Base-by-base conservation (phyloP, 1,284 basidiomycete species). In the Rhodofomes roseus region DNA sequence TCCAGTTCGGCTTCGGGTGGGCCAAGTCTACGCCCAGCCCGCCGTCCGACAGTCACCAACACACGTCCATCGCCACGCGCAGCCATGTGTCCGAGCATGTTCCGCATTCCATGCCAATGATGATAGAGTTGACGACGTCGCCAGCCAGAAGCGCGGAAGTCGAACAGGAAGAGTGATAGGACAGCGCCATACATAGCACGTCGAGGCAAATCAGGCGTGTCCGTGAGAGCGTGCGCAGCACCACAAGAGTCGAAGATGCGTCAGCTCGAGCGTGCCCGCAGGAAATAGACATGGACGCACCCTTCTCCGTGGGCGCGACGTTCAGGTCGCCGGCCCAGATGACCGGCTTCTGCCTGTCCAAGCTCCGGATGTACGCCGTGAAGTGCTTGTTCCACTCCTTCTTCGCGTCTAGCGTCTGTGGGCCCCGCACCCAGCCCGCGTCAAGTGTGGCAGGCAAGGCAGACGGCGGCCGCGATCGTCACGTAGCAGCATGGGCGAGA, bases 281-380 rank as follows among this genome's bases (percentile, higher is more conserved):
- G 44, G 41, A 29, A 56, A 43, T 43, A 56, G 39, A 52, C 39
- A 58, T 25, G 25, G 48, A 59, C 74, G 48, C 58, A 87, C 90
- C 90, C 57, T 82, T 77, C 57, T 80, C 86, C 1, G 89, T 90
- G 2, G 90, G 90, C 1, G 93, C 92, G 34, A 94, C 92, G 65
- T 96, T 96, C 62, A 95, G 69, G 72, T 96, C 93, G 27, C 93
- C 93, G n/a, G 82, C 80, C 93, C 93, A 96, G 60, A 96, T 89
- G 11, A 95, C 88, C 2, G 92, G 88, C 67, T 95, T 95, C 66
- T 81, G 82, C 60, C 77, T 80, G 72, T 94, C 90, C 12, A 94
- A 77, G 22, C 83, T 79, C 2, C 84, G 83, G 18, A 95, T 79
- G 68, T 95, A 89, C 1, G 75, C 65, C 55, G 89, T 85, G 66